Base-by-base conservation (phyloP, 768 basidiomycete species). In the Boletales sp. region DNA sequence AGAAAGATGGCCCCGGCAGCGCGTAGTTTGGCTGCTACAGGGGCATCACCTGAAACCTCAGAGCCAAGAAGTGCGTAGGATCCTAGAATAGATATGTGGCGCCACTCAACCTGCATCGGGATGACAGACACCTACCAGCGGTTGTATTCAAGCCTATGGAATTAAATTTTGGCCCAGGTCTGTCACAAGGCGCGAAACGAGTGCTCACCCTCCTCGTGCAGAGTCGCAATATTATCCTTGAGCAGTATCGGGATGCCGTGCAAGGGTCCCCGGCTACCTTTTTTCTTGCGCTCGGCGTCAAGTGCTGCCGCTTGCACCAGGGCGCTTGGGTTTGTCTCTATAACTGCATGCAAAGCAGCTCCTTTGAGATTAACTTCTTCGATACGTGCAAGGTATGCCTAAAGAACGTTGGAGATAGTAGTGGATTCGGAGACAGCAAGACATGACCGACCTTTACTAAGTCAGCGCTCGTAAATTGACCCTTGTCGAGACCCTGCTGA, bases 301-400 rank as follows among this genome's bases (percentile, higher is more conserved):
- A 82, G 67, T 0, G 56, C 68, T 7, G 74, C 78, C 7, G 85
- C 84, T 52, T 78, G 74, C 11, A 43, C 53, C 18, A 84, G 64
- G 8, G 81, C 83, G 10, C 71, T 73, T 0, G 81, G 80, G 52
- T 82, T 86, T 10, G 71, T 69, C 61, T 86, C 84, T 30, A 86
- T 68, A 11, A 86, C 73, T 5, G 84, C 83, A 6, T 79, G 79
- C 19, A 86, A 68, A 37, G 66, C 68, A 8, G 82, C 74, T 0
- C 83, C 83, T 48, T 80, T 67, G 21, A 78, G 53, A 57, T 86
- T 85, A 18, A 86, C 84, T 55, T 86, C 82, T 12, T 82, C 79
- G 30, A 85, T 84, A 2, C 83, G 74, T 9, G 79, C 76, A 55
- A 84, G 72, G 61, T 86, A 86, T 2, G 81, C 82, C 84, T 86